These are phyloP conservation scores for Hyaloscypha bicolor DNA, from an alignment of 495 filamentous ascomycete genomes.

Conservation along the genomic window DNA sequence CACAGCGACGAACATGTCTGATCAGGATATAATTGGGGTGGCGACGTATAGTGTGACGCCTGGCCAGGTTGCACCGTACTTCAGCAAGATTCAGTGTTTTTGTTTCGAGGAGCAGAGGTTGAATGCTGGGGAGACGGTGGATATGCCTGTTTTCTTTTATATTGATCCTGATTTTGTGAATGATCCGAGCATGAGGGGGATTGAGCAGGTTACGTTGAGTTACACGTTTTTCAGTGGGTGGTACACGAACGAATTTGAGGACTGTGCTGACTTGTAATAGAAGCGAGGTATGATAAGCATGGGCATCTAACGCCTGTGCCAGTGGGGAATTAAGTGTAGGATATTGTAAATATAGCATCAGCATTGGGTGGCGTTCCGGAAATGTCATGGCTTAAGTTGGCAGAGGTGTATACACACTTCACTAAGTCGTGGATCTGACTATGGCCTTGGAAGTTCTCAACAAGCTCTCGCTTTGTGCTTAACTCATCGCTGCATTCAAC, in stretches of 20 bases:
- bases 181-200: conserved; percentile 88
- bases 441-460: not conserved
- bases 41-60: conserved; percentile 98
- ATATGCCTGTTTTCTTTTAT: conserved; percentile 99
- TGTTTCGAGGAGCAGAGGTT: conserved; percentile 96
- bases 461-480: no score
- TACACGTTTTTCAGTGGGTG: conserved; percentile 98
- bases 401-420: not conserved
- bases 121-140: conserved; percentile 93
- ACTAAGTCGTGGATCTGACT: not conserved
- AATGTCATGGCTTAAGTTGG: not conserved
- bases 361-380: conserved; percentile 26
- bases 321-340: conserved; percentile 20
- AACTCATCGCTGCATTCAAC: no score
- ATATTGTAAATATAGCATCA: conserved; percentile 19
- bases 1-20: conserved; percentile 88
- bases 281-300: conserved; percentile 86
- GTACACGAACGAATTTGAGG: not conserved
- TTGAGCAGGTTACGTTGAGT: conserved; percentile 91
- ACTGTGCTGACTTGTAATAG: conserved; percentile 43
- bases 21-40: conserved; percentile 93
- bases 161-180: conserved; percentile 94
- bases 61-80: conserved; percentile 94
- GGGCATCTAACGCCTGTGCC: conserved; percentile 44
- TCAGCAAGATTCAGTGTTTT: conserved; percentile 99